Percentiles rank a stretch among this genome's conserved stretches.
Conservation (phyloP, 1,139 yeast species). For the Kurtzmaniella quercitrusa region DNA sequence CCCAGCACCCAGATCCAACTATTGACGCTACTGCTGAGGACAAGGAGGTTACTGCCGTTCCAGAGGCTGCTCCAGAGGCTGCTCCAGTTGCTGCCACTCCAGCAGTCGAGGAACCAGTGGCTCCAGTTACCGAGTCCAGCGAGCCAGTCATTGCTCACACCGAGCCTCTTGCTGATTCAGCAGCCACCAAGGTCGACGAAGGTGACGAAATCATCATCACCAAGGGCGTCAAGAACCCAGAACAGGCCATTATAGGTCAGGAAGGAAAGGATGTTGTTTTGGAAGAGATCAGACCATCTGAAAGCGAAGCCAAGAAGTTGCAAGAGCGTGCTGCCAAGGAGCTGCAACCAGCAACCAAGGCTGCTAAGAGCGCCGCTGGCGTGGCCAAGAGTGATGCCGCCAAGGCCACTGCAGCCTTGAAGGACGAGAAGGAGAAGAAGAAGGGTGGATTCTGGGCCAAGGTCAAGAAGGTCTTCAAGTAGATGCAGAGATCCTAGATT, state of each 20-base stretch:
- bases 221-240: slow-evolving; percentile 31
- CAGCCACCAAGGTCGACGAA: slow-evolving; percentile 12
- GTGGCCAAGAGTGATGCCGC: slow-evolving; percentile 14
- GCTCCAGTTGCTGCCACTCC: slow-evolving; percentile 4
- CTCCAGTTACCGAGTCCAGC: slow-evolving; percentile 1
- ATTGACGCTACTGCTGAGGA: slow-evolving; percentile 12
- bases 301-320: slow-evolving; percentile 31
- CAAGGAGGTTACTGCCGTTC: slow-evolving; percentile 18
- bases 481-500: slow-evolving; percentile 5
- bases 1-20: slow-evolving; percentile 8
- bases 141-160: slow-evolving; percentile 1
- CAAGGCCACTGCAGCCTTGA: slow-evolving; percentile 11
- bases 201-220: slow-evolving; percentile 38
- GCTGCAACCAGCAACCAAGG: slow-evolving; percentile 8
- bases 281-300: slow-evolving; percentile 43
- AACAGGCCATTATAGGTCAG: slow-evolving; percentile 33
- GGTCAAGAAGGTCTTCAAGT: slow-evolving; percentile 41
- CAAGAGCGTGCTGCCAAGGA: slow-evolving; percentile 28
- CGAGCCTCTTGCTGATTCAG: slow-evolving; percentile 3
- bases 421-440: slow-evolving; percentile 29
- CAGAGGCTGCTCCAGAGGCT: slow-evolving; percentile 9
- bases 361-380: slow-evolving; percentile 7
- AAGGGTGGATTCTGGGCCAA: slow-evolving; percentile 42
- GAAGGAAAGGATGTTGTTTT: slow-evolving; percentile 37
- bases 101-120: slow-evolving; percentile 7